phyloP scores from a whole-genome alignment of 1,284 basidiomycete genomes.

The Neonothopanus nambi region DNA sequence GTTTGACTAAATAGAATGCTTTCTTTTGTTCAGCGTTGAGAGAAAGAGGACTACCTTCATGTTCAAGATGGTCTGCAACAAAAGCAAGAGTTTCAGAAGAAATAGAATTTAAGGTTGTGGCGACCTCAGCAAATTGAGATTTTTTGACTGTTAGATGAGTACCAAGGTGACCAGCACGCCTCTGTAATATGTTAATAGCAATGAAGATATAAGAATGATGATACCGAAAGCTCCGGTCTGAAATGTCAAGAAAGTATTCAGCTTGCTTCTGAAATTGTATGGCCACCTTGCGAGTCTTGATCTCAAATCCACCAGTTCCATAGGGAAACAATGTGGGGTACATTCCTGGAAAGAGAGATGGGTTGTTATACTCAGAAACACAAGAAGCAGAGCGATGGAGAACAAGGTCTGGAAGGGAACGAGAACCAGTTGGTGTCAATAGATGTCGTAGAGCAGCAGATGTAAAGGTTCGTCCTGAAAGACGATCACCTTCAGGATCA shows the following conservation, averaged over 20 bases:
- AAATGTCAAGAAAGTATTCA: conserved; percentile 20
- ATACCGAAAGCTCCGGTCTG: conserved; percentile 27
- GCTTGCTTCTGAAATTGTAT: conserved; percentile 24
- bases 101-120: conserved; percentile 1
- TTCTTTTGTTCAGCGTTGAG: conserved; percentile 11
- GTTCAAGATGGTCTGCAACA: conserved; percentile 6
- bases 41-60: conserved; percentile 1
- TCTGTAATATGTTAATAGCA: conserved; percentile 33
- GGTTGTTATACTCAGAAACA: conserved; percentile 31
- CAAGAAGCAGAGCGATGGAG: conserved; percentile 14
- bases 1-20: conserved; percentile 19
- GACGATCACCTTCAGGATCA: background rate
- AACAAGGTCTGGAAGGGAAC: conserved; percentile 22
- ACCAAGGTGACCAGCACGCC: conserved; percentile 22
- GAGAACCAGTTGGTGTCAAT: conserved; percentile 14
- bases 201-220: conserved; percentile 34
- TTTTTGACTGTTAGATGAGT: conserved; percentile 24
- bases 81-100: conserved; percentile 10
- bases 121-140: conserved; percentile 16
- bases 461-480: background rate
- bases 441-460: conserved; percentile 27
- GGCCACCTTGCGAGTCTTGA: conserved; percentile 8
- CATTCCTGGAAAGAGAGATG: conserved; percentile 29
- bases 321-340: conserved; percentile 35
- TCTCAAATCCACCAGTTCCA: conserved; percentile 34